Evolutionary conservation across 139 green algal genomes (phyloP).

Genomic region (Closterium sp.): DNA sequence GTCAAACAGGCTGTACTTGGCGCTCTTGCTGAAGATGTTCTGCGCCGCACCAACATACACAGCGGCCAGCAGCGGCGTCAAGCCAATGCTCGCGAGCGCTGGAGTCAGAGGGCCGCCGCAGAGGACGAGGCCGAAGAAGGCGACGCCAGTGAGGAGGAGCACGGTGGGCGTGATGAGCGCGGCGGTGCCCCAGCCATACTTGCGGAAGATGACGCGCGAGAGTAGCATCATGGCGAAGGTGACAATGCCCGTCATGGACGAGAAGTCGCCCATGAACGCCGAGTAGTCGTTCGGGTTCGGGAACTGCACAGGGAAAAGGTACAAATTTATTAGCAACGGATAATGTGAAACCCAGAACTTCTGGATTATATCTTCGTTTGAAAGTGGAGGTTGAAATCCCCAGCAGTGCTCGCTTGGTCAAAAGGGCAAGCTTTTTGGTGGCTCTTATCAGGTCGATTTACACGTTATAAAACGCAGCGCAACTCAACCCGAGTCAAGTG

Average conservation of each 20-base stretch:
- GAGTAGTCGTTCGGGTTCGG: constrained; percentile 57
- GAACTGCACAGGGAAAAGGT: constrained; percentile 49
- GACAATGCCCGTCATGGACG: constrained; percentile 69
- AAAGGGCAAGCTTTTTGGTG: background rate
- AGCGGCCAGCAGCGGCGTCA: constrained; percentile 92
- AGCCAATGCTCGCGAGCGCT: constrained; percentile 72
- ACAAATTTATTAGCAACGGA: background rate
- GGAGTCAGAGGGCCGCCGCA: constrained; percentile 73
- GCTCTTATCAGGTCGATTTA: background rate
- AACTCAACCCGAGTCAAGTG: background rate
- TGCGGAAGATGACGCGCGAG: constrained; percentile 90
- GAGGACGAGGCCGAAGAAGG: constrained; percentile 96
- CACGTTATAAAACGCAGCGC: too few relatives aligned
- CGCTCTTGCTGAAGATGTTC: constrained; percentile 91
- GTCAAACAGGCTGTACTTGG: constrained; percentile 99
- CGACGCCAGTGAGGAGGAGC: constrained; percentile 89
- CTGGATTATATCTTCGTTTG: too few relatives aligned
- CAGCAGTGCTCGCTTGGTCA: background rate
- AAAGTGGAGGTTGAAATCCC: background rate
- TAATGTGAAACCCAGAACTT: too few relatives aligned
- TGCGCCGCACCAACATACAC: constrained; percentile 94
- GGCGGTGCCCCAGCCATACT: constrained; percentile 93
- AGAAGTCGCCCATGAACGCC: constrained; percentile 66
- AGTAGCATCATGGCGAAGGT: constrained; percentile 98
- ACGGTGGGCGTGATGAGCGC: constrained; percentile 93